Evolutionary conservation across 2,329 filamentous ascomycete species (phyloP).

Genomic region (Niveomyces coronatus): DNA sequence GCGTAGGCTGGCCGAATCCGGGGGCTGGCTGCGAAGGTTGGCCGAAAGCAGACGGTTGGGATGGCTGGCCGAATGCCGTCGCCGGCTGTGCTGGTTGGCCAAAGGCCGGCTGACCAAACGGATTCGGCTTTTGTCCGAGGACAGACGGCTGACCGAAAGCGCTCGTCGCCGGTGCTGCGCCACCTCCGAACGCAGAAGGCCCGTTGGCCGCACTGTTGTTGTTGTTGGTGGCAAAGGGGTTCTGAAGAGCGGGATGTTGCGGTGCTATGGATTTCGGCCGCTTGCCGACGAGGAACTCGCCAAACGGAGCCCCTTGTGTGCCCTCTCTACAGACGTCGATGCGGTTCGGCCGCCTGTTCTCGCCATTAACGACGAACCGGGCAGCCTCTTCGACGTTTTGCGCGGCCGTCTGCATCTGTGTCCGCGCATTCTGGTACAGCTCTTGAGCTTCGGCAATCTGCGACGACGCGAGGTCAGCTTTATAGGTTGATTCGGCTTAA

Average conservation of each 20-base stretch:
- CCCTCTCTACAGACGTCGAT: slow-evolving; percentile 48
- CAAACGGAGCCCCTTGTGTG: slow-evolving; percentile 32
- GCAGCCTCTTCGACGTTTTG: slow-evolving; percentile 62
- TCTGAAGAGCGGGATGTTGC: slow-evolving; percentile 18
- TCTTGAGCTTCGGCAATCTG: slow-evolving; percentile 51
- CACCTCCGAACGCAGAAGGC: slow-evolving; percentile 22
- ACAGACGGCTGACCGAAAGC: slow-evolving; percentile 33
- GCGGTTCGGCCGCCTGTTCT: slow-evolving; percentile 66
- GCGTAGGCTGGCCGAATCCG: not conserved
- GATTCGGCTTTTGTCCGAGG: slow-evolving; percentile 18
- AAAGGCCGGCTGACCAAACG: slow-evolving; percentile 22
- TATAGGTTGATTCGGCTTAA: no score
- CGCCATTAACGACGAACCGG: slow-evolving; percentile 54
- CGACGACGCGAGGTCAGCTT: slow-evolving; percentile 11
- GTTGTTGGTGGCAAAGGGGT: slow-evolving; percentile 30
- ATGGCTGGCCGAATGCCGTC: slow-evolving; percentile 17
- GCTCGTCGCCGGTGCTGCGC: slow-evolving; percentile 16
- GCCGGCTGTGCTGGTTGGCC: slow-evolving; percentile 19
- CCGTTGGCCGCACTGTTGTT: slow-evolving; percentile 11
- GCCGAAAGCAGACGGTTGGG: slow-evolving; percentile 19
- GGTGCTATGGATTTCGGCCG: slow-evolving; percentile 17
- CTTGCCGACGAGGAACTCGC: slow-evolving; percentile 33
- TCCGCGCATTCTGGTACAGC: slow-evolving; percentile 53
- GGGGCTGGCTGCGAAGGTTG: slow-evolving; percentile 18
- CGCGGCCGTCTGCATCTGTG: slow-evolving; percentile 63